A percentile compares a stretch with the other conserved stretches of the same genome.
Evolutionary conservation across 1,284 basidiomycete species (phyloP).

Genomic region (Trichosporon sp.): DNA sequence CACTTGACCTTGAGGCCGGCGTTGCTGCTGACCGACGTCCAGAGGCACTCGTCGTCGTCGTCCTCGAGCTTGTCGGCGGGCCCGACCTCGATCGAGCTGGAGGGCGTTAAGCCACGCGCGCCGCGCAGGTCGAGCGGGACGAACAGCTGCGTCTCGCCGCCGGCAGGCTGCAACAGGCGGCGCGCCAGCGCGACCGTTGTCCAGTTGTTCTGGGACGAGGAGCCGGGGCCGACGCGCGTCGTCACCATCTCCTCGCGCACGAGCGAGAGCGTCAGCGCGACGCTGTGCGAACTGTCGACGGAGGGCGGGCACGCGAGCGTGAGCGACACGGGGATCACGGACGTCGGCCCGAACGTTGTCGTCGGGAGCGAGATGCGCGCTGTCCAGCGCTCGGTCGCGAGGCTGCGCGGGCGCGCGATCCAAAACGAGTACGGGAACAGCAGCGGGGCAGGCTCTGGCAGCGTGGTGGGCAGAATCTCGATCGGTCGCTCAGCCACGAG

Average conservation of each 20-base stretch:
- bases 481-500: neutral
- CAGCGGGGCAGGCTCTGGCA: neutral
- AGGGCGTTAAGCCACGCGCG: constrained; percentile 1
- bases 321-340: constrained; percentile 35
- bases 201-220: neutral
- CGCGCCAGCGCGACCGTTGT: neutral
- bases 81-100: neutral
- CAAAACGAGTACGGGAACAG: neutral
- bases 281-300: constrained; percentile 12
- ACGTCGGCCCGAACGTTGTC: constrained; percentile 42
- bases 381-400: constrained; percentile 25
- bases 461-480: neutral
- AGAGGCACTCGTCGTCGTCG: constrained; percentile 34
- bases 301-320: constrained; percentile 24
- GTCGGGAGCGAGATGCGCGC: constrained; percentile 33
- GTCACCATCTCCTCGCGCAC: constrained; percentile 14
- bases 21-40: neutral
- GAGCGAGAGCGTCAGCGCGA: constrained; percentile 27
- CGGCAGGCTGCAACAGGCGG: neutral
- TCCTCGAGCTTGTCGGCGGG: constrained; percentile 21
- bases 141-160: neutral
- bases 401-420: neutral
- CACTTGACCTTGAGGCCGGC: neutral
- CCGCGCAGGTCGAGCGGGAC: neutral
- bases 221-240: neutral